These are phyloP conservation scores for Apiospora saccharicola DNA, from an alignment of 2,329 filamentous ascomycete genomes.

Conservation along the genomic window DNA sequence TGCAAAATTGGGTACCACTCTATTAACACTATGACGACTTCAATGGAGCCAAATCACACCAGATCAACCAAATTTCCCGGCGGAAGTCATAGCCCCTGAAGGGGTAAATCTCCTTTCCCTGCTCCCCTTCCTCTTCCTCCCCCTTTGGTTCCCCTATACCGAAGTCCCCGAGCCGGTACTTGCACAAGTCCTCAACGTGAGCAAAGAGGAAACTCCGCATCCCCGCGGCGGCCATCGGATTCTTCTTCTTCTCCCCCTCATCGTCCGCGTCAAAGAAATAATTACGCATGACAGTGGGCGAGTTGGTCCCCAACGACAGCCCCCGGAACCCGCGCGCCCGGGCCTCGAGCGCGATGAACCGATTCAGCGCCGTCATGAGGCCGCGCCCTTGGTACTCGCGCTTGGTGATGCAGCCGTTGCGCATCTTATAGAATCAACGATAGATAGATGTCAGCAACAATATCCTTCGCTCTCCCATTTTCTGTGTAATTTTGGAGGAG, in stretches of 20 bases:
- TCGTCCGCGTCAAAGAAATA: not conserved
- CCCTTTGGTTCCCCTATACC: not conserved
- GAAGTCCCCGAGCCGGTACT: not conserved
- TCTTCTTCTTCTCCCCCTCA: not conserved
- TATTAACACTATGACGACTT: not conserved
- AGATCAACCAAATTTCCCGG: not conserved
- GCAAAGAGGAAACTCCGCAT: not conserved
- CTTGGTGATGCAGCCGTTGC: constrained; percentile 28
- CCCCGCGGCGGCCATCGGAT: not conserved
- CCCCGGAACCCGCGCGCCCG: constrained; percentile 27
- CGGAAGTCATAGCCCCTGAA: not conserved
- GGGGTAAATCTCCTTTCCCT: not conserved
- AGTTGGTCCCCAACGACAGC: constrained; percentile 23
- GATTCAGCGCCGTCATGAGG: constrained; percentile 29
- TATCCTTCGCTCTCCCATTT: no score
- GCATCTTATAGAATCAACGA: not conserved
- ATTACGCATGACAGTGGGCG: not conserved
- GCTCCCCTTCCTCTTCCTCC: not conserved
- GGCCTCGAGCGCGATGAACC: constrained; percentile 31
- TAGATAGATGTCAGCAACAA: not conserved
- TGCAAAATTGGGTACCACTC: not conserved
- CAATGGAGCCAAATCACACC: not conserved
- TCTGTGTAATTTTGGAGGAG: no score
- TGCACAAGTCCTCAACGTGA: not conserved
- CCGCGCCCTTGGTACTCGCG: constrained; percentile 27